Percentiles rank a stretch among this genome's conserved stretches.
phyloP scores from a whole-genome alignment of 257 asterid genomes.

The Ilex aquifolium region DNA sequence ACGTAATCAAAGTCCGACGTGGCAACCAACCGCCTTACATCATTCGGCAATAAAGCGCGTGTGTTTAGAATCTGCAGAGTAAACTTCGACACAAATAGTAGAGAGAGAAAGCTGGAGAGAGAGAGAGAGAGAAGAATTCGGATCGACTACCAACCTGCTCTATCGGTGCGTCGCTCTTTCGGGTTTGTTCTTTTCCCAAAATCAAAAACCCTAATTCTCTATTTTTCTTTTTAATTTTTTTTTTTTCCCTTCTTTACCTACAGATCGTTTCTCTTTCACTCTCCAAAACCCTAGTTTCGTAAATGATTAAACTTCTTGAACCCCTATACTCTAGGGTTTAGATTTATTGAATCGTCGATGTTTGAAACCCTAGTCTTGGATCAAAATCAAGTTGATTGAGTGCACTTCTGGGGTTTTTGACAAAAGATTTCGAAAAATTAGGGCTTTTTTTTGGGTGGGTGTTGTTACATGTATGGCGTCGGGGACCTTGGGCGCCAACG shows the following conservation, averaged over 20 bases:
- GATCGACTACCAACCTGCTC: conserved; percentile 31
- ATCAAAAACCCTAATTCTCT: conserved; percentile 40
- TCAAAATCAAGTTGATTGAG: too few relatives aligned
- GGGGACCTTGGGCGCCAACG: conserved; percentile 19
- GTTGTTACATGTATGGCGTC: conserved; percentile 34
- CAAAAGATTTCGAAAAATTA: conserved; percentile 7
- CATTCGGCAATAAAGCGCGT: conserved; percentile 20
- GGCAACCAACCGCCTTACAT: too few relatives aligned
- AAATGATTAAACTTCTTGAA: too few relatives aligned
- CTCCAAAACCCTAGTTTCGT: too few relatives aligned
- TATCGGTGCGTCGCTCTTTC: conserved; percentile 9
- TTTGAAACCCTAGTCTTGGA: too few relatives aligned
- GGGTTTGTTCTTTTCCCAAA: neutral
- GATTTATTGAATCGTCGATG: too few relatives aligned
- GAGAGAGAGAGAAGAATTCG: conserved; percentile 39
- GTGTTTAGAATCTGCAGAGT: conserved; percentile 17
- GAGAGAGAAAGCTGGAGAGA: conserved; percentile 36
- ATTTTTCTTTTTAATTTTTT: conserved; percentile 8
- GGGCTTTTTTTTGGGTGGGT: conserved; percentile 12
- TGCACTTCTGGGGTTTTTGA: too few relatives aligned
- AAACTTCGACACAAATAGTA: conserved; percentile 8
- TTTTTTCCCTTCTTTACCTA: neutral
- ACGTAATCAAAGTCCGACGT: too few relatives aligned
- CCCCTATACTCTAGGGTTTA: too few relatives aligned
- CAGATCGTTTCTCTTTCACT: too few relatives aligned